phyloP scores from a whole-genome alignment of 192 early-diverging fungal species.

The Linnemannia hyalina region DNA sequence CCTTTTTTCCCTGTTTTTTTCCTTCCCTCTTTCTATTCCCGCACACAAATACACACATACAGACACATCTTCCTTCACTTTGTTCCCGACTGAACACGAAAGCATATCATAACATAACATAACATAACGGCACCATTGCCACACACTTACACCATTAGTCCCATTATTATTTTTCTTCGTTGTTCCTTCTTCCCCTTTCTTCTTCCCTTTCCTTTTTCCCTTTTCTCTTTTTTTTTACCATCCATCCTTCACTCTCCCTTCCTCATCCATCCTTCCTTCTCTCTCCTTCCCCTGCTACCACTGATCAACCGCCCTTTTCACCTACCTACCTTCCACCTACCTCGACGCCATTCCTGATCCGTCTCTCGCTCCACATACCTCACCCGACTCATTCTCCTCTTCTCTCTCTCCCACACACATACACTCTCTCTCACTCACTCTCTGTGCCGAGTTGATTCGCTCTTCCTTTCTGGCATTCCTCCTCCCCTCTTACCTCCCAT shows the following conservation, averaged over 20 bases:
- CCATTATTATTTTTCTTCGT: neutral
- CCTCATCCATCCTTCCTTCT: neutral
- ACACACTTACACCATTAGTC: neutral
- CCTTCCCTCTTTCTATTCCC: constrained; percentile 9
- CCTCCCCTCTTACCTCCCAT: neutral
- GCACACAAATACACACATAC: neutral
- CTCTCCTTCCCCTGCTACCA: neutral
- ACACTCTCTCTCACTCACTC: neutral
- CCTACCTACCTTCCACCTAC: neutral
- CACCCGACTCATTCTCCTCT: neutral
- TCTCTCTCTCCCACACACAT: neutral
- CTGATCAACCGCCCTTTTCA: neutral
- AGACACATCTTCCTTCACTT: neutral
- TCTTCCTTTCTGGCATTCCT: neutral
- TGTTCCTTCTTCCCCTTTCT: neutral
- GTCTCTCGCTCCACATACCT: constrained; percentile 1
- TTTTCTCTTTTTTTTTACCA: neutral
- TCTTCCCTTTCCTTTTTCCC: neutral
- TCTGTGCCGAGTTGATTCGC: neutral
- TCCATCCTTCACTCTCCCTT: neutral
- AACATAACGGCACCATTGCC: neutral
- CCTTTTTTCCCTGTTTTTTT: neutral
- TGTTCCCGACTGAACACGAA: constrained; percentile 4
- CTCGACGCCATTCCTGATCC: neutral
- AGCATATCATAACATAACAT: neutral